Base-by-base conservation (phyloP, 2,329 filamentous ascomycete genomes). In the Monascus ruber region DNA sequence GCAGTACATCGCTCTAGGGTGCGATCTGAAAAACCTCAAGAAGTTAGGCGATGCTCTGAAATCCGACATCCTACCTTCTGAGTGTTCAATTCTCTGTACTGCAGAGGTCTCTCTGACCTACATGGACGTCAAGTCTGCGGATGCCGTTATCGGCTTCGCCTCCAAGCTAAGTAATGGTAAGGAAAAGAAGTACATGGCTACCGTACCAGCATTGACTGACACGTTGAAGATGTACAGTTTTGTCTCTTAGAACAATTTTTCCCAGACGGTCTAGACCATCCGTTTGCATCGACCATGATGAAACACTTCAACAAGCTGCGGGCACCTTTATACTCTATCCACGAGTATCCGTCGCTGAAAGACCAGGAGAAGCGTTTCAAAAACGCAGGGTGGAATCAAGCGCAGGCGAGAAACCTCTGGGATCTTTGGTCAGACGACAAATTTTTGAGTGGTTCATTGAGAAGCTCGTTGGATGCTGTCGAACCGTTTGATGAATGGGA, bases 401-500 rank as follows among this genome's bases (percentile, higher is more conserved):
- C 81, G 10, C 64, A 72, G 9, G 74, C 78, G 34, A 74, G 74
- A 56, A 85, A 80, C 50, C 67, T 95, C 7, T 94, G 88, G 85
- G 75, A 86, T 40, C 68, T 87, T 1, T 95, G 88, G 88, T 77
- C 73, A 7, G 77, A 83, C 47, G 67, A 77, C 9, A 55, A 65
- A 2, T 88, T 88, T 56, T 62, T 94, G 17, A 69, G 68, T 5
- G 53, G 71, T 1, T 61, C 70, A 1, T 72, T 85, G 44, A 74
- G 85, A 46, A 65, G 57, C 29, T 64, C 64, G 7, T 63, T 95
- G 9, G 81, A 94, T 49, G 55, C 65, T 1, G 62, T 87, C 10
- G 89, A 95, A 54, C 78, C 82, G 1, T 95, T 96, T 55, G 89
- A 96, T 58, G 88, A 95, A 62, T 94, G 86, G 86, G 89, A 96